Evolutionary conservation across 176 grass and related monocot species (phyloP).

Genomic region (Rhynchospora breviuscula): DNA sequence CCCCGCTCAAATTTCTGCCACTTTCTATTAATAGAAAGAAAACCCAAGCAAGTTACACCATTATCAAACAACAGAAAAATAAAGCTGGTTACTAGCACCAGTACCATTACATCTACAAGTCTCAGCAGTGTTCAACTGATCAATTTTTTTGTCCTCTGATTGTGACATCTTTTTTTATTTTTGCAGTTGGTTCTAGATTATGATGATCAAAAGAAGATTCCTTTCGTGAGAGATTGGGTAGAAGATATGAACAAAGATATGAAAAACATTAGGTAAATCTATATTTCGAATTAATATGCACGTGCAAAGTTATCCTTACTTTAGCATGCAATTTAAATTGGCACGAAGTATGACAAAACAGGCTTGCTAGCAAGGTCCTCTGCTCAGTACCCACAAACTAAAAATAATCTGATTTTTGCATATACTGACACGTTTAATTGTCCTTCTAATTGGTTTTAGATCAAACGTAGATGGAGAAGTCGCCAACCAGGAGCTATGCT

Average conservation of each 20-base stretch:
- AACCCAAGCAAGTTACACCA: too few species aligned
- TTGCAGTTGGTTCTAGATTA: constrained; percentile 89
- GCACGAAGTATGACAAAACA: neutral
- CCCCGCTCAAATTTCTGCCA: too few species aligned
- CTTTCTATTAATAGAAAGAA: too few species aligned
- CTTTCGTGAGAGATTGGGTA: constrained; percentile 64
- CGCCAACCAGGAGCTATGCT: constrained; percentile 42
- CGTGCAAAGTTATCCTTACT: neutral
- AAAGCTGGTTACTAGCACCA: too few species aligned
- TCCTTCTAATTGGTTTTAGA: constrained; percentile 37
- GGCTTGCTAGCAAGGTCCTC: neutral
- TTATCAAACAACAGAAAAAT: too few species aligned
- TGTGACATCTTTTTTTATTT: neutral
- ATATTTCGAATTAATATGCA: neutral
- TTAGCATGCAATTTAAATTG: neutral
- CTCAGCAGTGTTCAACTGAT: neutral
- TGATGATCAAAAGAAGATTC: constrained; percentile 83
- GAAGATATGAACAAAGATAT: constrained; percentile 53
- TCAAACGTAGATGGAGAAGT: constrained; percentile 53
- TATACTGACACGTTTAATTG: neutral
- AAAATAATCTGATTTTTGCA: neutral
- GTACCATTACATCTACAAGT: too few species aligned
- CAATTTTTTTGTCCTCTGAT: neutral
- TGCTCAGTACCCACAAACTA: neutral
- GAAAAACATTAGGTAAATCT: constrained; percentile 44